Evolutionary conservation across 257 asterid species (phyloP).

Genomic region (Verbena officinalis): DNA sequence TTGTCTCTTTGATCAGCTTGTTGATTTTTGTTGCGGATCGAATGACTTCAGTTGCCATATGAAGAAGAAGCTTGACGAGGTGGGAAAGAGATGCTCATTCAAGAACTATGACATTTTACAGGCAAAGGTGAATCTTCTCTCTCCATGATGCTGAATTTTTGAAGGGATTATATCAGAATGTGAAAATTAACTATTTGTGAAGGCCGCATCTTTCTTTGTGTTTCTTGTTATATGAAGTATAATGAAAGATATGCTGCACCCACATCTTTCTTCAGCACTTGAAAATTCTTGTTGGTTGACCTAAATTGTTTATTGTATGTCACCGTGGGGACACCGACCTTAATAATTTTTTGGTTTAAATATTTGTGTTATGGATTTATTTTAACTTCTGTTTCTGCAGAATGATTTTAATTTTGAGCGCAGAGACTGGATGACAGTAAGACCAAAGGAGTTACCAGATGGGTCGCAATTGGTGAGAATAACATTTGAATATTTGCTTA

Average conservation of each 20-base stretch:
- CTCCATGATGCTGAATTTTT: not conserved
- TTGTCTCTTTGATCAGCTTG: slow-evolving; percentile 61
- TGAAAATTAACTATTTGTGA: not conserved
- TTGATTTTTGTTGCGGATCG: slow-evolving; percentile 93
- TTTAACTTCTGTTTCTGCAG: slow-evolving; percentile 46
- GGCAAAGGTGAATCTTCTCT: slow-evolving; percentile 55
- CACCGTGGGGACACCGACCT: not conserved
- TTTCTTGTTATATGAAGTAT: not conserved
- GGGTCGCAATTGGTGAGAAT: slow-evolving; percentile 80
- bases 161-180: not conserved
- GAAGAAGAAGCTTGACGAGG: slow-evolving; percentile 69
- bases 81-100: slow-evolving; percentile 66
- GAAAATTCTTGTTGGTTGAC: not conserved
- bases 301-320: not conserved
- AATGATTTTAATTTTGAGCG: slow-evolving; percentile 77
- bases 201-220: not conserved
- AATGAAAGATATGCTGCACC: not conserved
- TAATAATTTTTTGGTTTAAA: not conserved
- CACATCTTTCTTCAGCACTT: not conserved
- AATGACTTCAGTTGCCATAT: slow-evolving; percentile 87
- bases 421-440: slow-evolving; percentile 82
- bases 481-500: slow-evolving; percentile 18
- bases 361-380: not conserved
- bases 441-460: slow-evolving; percentile 54
- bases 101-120: slow-evolving; percentile 74